Evolutionary conservation across 2,329 filamentous ascomycete genomes (phyloP), one percentile per base, ranked within the genome.

Genomic region (Aspergillus pseudoglaucus): DNA sequence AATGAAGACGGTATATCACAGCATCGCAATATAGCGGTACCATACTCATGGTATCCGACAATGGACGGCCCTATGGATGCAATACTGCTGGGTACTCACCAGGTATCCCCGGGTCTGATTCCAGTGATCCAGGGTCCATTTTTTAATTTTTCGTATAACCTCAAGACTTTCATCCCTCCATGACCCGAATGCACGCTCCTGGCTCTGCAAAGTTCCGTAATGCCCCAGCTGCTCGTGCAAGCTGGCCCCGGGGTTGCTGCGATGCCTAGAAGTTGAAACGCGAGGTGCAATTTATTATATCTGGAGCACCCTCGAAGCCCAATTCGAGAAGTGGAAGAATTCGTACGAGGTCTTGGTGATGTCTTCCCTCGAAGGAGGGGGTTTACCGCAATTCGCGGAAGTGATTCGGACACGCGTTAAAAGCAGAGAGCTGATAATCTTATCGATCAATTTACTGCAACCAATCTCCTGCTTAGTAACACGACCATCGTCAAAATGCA

Each of bases 401-500:
- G 25, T 37, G 17, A 15, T 37, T 42, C 47, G 53, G 53, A 54
- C 53, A 58, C 52, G 48, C 45, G 48, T 48, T 49, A 45, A 41
- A 22, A 46, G 40, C 14, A 14, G 18, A 23, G 32, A 47, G 32
- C 46, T 54, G 50, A 41, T 23, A 41, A 58, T 57, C 54, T 58
- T 57, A 61, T 60, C 53, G 42, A 55, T 55, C 53, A 48, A 12
- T 30, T 30, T 12, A 30, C 25, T 30, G 9, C 25, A 30, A 17
- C 25, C 10, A n/a, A 42, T 23, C 30, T 22, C 22, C 22, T 12
- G 15, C 25, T 30, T 27, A 42, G 32, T 22, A 27, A 18, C n/a
- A 37, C 14, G 14, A 15, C 5, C 33, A 30, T 33, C 30, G 10
- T 20, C n/a, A 12, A 45, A 17, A n/a, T 15, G 14, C n/a, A 35